phyloP scores from a whole-genome alignment of 2,329 filamentous ascomycete genomes.

The Exophiala phaeomuriformis region DNA sequence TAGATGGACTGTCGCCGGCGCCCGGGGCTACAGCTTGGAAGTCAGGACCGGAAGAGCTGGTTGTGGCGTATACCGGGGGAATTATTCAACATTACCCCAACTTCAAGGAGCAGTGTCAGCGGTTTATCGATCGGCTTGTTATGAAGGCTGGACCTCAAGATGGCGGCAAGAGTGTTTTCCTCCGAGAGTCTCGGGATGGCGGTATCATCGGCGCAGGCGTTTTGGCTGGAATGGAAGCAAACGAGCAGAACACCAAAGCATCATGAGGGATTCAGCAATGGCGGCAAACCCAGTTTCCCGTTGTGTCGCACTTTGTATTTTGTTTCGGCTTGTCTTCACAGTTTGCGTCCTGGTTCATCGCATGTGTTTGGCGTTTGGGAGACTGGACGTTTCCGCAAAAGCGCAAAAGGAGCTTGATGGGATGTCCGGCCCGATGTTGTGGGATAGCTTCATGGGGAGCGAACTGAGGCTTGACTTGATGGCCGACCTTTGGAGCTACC shows the following conservation, averaged over 20 bases:
- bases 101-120: slow-evolving; percentile 63
- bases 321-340: no score
- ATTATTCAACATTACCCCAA: slow-evolving; percentile 74
- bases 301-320: not conserved
- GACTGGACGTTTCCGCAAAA: no score
- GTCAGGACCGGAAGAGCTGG: slow-evolving; percentile 51
- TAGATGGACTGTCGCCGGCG: slow-evolving; percentile 23
- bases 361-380: no score
- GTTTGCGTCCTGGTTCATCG: no score
- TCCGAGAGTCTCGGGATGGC: slow-evolving; percentile 47
- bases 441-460: no score
- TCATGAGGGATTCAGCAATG: not conserved
- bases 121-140: slow-evolving; percentile 55
- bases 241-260: not conserved
- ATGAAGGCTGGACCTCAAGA: slow-evolving; percentile 40
- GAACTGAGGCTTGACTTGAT: no score
- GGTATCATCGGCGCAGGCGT: slow-evolving; percentile 52
- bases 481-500: no score
- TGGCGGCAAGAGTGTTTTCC: slow-evolving; percentile 44
- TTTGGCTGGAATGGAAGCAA: slow-evolving; percentile 42
- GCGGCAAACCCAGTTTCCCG: not conserved
- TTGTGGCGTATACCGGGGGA: slow-evolving; percentile 72
- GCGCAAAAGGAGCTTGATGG: no score
- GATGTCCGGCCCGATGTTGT: no score
- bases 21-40: slow-evolving; percentile 22